Conservation (phyloP, 2,329 filamentous ascomycete species). For the Aureobasidium mangrovei region DNA sequence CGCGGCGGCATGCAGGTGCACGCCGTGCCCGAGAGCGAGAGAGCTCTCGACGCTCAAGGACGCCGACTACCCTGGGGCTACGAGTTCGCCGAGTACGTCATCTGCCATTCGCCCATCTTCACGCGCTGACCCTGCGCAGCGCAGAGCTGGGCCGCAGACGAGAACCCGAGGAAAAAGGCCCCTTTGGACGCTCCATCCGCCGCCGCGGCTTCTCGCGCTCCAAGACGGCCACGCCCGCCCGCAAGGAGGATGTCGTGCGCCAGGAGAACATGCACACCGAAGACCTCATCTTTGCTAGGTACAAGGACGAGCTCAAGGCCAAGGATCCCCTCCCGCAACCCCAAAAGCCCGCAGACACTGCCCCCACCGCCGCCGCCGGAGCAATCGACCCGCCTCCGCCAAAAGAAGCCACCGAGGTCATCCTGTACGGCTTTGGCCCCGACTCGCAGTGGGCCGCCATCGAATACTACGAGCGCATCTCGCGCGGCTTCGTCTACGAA, state of each 20-base stretch:
- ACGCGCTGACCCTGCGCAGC: constrained; percentile 1
- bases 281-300: constrained; percentile 38
- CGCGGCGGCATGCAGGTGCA: constrained; percentile 52
- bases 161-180: constrained; percentile 51
- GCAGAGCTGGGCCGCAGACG: constrained; percentile 24
- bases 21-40: constrained; percentile 54
- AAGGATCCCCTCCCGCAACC: constrained; percentile 15
- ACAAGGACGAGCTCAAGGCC: constrained; percentile 19
- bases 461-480: constrained; percentile 78
- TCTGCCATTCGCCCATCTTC: neutral
- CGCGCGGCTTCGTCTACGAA: constrained; percentile 72
- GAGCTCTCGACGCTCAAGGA: constrained; percentile 50
- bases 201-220: constrained; percentile 36
- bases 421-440: constrained; percentile 74
- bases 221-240: constrained; percentile 50
- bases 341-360: constrained; percentile 16
- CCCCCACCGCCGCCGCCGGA: constrained; percentile 24
- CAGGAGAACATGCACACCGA: constrained; percentile 37
- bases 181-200: constrained; percentile 47
- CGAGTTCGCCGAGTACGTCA: constrained; percentile 51
- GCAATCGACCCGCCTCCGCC: constrained; percentile 28
- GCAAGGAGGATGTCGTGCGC: constrained; percentile 45
- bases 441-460: constrained; percentile 71
- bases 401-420: constrained; percentile 64
- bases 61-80: constrained; percentile 55